A percentile compares a stretch with the other conserved stretches of the same genome.
phyloP scores from a whole-genome alignment of 306 rosid genomes.

The Quercus ilex region DNA sequence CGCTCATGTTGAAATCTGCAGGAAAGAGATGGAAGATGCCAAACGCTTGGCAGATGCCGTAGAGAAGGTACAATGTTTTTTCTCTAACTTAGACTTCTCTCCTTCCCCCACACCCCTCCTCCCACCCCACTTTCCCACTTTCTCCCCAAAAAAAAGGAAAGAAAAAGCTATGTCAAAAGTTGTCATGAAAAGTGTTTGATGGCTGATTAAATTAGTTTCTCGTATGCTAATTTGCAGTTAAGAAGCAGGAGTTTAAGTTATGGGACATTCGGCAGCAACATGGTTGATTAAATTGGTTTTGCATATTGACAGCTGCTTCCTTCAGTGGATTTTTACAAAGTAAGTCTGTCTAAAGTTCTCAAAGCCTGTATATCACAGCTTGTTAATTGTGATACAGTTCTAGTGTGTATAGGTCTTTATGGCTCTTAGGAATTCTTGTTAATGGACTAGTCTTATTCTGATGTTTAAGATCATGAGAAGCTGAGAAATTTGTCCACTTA shows the following conservation, averaged over 20 bases:
- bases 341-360: neutral
- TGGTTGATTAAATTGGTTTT: neutral
- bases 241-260: conserved; percentile 42
- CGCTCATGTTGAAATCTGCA: conserved; percentile 42
- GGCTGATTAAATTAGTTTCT: neutral
- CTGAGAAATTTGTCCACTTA: neutral
- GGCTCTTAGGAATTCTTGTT: neutral
- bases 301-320: neutral
- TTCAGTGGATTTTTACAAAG: neutral
- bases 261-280: conserved; percentile 22
- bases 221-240: conserved; percentile 31
- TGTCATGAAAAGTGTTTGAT: neutral
- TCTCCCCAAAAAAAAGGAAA: neutral
- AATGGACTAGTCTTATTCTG: neutral
- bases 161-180: neutral
- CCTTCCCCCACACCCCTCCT: neutral
- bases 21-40: conserved; percentile 35
- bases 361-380: neutral
- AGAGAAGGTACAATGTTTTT: conserved; percentile 35
- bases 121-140: no score
- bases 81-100: neutral
- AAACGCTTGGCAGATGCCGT: conserved; percentile 27
- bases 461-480: neutral
- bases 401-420: neutral
- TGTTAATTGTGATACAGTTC: neutral